These are phyloP conservation scores for Trichoderma pleuroti DNA, from an alignment of 2,329 filamentous ascomycete species.

Conservation along the genomic window DNA sequence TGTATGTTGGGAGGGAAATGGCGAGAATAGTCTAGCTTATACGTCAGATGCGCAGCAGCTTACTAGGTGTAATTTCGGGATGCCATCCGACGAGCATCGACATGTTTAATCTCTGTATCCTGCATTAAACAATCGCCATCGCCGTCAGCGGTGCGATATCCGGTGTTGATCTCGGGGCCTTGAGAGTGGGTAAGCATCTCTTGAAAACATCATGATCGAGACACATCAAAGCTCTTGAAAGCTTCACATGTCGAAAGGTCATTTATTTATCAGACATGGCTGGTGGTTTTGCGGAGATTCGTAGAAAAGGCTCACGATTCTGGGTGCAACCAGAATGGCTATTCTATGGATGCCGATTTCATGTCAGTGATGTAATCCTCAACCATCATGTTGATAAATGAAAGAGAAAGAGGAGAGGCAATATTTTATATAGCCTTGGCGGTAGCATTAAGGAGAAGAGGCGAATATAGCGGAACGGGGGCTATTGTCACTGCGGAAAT, in stretches of 20 bases:
- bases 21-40: not conserved
- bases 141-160: not conserved
- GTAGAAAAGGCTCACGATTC: not conserved
- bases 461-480: not conserved
- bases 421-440: not conserved
- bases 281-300: too few relatives aligned
- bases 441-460: not conserved
- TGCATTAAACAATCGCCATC: not conserved
- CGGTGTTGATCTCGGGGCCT: not conserved
- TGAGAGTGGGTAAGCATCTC: not conserved
- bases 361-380: not conserved
- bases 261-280: not conserved
- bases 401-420: not conserved
- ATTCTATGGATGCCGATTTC: not conserved
- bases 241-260: not conserved
- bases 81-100: not conserved
- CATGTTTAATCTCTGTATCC: not conserved
- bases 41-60: not conserved
- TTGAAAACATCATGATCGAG: not conserved
- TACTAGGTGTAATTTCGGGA: constrained; percentile 1
- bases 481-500: not conserved
- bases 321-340: accelerated
- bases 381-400: not conserved
- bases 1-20: not conserved
- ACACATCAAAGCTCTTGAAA: not conserved